phyloP scores from a whole-genome alignment of 495 filamentous ascomycete genomes.

The Jackrogersella multiformis region DNA sequence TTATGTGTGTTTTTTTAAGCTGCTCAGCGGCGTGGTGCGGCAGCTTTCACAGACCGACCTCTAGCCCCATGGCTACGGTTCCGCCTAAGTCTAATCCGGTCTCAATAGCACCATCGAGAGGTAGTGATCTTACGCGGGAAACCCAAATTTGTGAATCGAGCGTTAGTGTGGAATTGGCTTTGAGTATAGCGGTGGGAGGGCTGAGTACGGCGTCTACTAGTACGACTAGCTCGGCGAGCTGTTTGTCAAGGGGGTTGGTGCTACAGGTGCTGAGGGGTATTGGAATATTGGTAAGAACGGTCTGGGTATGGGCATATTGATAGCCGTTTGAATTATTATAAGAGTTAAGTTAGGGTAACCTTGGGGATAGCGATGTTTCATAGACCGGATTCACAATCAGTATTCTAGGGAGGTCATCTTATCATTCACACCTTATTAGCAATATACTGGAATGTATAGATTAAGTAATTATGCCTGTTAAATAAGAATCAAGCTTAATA shows the following conservation, averaged over 20 bases:
- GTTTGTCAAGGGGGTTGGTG: background rate
- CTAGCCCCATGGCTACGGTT: background rate
- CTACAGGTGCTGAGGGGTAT: background rate
- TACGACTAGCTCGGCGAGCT: background rate
- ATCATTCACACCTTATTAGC: too few species aligned
- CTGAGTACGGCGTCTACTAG: conserved; percentile 1
- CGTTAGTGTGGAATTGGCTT: background rate
- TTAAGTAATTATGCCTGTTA: too few species aligned
- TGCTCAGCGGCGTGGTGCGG: too few species aligned
- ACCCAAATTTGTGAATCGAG: background rate
- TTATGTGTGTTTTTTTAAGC: too few species aligned
- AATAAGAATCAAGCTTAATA: too few species aligned
- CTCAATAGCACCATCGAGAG: background rate
- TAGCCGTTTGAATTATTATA: background rate
- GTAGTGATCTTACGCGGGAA: background rate
- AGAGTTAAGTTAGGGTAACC: too few species aligned
- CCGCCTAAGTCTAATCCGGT: background rate
- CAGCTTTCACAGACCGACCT: too few species aligned
- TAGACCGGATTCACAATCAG: too few species aligned
- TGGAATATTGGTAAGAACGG: background rate
- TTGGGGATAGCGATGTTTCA: too few species aligned
- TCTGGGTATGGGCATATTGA: background rate
- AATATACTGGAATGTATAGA: too few species aligned
- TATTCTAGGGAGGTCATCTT: too few species aligned
- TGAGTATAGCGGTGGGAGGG: background rate